phyloP scores from a whole-genome alignment of 345 rosid species.

The Moricandia moricandioides region DNA sequence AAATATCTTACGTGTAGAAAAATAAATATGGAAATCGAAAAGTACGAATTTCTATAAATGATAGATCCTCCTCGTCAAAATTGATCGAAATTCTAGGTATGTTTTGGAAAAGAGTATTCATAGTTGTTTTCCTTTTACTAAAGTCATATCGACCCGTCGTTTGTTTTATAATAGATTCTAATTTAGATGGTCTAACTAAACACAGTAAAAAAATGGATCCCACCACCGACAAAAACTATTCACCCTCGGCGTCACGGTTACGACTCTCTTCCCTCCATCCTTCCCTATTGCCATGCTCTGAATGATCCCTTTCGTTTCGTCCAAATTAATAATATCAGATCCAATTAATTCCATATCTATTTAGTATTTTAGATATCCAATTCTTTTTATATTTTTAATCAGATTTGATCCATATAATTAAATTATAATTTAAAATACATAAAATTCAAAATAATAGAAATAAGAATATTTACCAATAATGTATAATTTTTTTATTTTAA shows the following conservation, averaged over 20 bases:
- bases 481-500: too few relatives aligned
- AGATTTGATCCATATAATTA: background rate
- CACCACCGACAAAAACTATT: constrained; percentile 32
- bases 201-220: constrained; percentile 6
- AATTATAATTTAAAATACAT: too few relatives aligned
- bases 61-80: background rate
- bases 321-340: too few relatives aligned
- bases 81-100: constrained; percentile 12
- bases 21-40: background rate
- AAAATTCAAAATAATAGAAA: too few relatives aligned
- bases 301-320: too few relatives aligned
- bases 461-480: too few relatives aligned
- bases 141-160: constrained; percentile 18
- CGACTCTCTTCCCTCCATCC: background rate
- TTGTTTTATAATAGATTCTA: constrained; percentile 17
- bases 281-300: background rate
- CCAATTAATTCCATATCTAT: too few relatives aligned
- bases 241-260: constrained; percentile 16
- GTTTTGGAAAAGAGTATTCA: background rate
- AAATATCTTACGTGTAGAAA: background rate
- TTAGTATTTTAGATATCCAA: too few relatives aligned
- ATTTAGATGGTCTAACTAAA: background rate
- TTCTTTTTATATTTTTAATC: too few relatives aligned
- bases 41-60: constrained; percentile 1
- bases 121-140: constrained; percentile 1